Percentiles rank a stretch among this genome's conserved stretches.
phyloP scores from a whole-genome alignment of 768 basidiomycete genomes.

The Podaxis sp. region DNA sequence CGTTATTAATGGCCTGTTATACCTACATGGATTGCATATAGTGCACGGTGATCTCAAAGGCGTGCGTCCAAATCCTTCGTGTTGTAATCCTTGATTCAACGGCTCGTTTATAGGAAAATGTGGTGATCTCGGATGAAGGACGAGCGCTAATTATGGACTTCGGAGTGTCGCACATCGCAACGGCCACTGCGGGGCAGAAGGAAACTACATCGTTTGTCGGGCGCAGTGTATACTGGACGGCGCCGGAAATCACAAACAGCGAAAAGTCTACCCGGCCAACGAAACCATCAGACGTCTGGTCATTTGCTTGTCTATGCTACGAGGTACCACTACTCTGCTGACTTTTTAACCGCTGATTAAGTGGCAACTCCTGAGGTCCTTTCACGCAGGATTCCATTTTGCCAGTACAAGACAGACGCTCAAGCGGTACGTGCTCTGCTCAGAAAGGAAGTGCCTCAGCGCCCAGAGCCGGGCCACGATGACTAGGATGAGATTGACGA shows the following conservation, averaged over 20 bases:
- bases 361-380: not conserved
- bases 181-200: not conserved
- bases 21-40: not conserved
- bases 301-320: not conserved
- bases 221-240: too few relatives aligned
- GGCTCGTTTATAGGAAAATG: not conserved
- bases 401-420: too few relatives aligned
- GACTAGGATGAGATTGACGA: not conserved
- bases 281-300: not conserved
- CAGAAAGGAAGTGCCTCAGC: not conserved
- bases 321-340: not conserved
- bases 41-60: constrained; percentile 12
- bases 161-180: not conserved
- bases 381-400: not conserved
- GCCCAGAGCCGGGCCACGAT: not conserved
- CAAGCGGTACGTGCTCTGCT: not conserved
- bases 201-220: not conserved
- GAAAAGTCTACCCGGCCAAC: not conserved
- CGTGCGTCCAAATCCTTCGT: not conserved
- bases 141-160: constrained; percentile 1
- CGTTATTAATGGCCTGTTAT: not conserved
- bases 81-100: not conserved
- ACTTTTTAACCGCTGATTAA: not conserved
- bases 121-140: constrained; percentile 1
- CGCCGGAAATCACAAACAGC: not conserved